Base-by-base conservation (phyloP, 192 early-diverging fungal species). In the Dissophora ornata region DNA sequence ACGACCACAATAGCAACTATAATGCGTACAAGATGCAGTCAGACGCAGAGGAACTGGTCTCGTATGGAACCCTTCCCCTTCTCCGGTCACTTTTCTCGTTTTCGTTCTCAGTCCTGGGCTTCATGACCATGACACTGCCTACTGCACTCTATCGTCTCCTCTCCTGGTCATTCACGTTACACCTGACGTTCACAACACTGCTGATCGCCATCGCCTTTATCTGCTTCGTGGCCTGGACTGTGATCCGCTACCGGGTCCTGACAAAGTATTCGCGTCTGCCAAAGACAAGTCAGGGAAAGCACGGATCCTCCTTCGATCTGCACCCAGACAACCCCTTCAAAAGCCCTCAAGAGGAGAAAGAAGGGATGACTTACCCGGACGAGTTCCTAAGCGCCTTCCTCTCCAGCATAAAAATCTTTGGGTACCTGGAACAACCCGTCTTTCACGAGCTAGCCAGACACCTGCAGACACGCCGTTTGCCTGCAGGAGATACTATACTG, bases 391-490 rank as follows among this genome's bases (percentile, higher is more conserved):
- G 86, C 47, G 92, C 88, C 0, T 96, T 96, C 71, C 81, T 96
- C 65, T 89, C 89, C 8, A 88, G 84, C 18, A 97, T 97, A 80
- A 95, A 94, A 79, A 92, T 97, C 9, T 98, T 99, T 89, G 96
- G 96, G 0, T 98, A 97, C 74, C 87, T 99, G 13, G 98, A 99
- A 51, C 85, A 94, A 62, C 94, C 93, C 1, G 96, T 99, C 8
- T 97, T 99, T 78, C 93, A 94, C 78, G 98, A 99, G 79, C 88
- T 99, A 18, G 92, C 94, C 18, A 81, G 94, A 36, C 93, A 96
- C 67, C 82, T 97, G 49, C 94, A 95, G 78, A 93, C 91, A 0
- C 88, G 89, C 21, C 83, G 87, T 21, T 62, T 93, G 46, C 74
- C 90, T 44, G 90, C 90, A 0, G 93, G 91, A 12, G 93, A 94